phyloP scores from a whole-genome alignment of 2,329 filamentous ascomycete genomes.

The Epichloe aotearoae region DNA sequence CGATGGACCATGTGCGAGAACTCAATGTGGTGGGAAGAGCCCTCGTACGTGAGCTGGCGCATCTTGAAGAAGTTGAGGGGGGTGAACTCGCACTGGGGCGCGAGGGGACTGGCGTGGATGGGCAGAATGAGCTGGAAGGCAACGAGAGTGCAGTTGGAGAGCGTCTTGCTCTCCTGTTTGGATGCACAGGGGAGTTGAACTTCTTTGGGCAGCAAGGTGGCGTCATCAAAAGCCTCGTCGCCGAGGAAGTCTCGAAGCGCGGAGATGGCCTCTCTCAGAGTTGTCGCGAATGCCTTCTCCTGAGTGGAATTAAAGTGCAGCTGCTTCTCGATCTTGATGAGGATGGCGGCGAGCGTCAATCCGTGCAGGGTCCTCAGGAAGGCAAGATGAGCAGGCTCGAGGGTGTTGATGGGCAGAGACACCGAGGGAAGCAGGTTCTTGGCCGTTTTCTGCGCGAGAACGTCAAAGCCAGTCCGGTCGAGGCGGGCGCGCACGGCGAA shows the following conservation, averaged over 20 bases:
- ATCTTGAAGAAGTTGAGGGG: slow-evolving; percentile 53
- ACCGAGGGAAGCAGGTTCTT: slow-evolving; percentile 49
- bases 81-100: slow-evolving; percentile 44
- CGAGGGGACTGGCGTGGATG: slow-evolving; percentile 40
- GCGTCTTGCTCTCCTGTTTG: not conserved
- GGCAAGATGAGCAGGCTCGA: slow-evolving; percentile 42
- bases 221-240: slow-evolving; percentile 32
- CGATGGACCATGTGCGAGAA: slow-evolving; percentile 49
- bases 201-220: slow-evolving; percentile 28
- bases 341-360: slow-evolving; percentile 22
- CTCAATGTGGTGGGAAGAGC: slow-evolving; percentile 34
- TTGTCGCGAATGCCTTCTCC: slow-evolving; percentile 30
- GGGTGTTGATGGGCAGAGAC: slow-evolving; percentile 35
- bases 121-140: slow-evolving; percentile 49
- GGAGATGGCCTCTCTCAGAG: slow-evolving; percentile 30
- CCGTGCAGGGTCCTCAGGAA: slow-evolving; percentile 39
- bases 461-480: slow-evolving; percentile 44
- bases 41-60: slow-evolving; percentile 47
- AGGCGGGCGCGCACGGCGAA: slow-evolving; percentile 43
- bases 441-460: slow-evolving; percentile 43
- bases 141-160: slow-evolving; percentile 24
- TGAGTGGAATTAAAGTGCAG: slow-evolving; percentile 22
- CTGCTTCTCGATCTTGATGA: slow-evolving; percentile 20
- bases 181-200: slow-evolving; percentile 28
- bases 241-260: slow-evolving; percentile 28